These are phyloP conservation scores for Thymus quinquecostatus DNA, from an alignment of 257 asterid genomes.

Conservation along the genomic window DNA sequence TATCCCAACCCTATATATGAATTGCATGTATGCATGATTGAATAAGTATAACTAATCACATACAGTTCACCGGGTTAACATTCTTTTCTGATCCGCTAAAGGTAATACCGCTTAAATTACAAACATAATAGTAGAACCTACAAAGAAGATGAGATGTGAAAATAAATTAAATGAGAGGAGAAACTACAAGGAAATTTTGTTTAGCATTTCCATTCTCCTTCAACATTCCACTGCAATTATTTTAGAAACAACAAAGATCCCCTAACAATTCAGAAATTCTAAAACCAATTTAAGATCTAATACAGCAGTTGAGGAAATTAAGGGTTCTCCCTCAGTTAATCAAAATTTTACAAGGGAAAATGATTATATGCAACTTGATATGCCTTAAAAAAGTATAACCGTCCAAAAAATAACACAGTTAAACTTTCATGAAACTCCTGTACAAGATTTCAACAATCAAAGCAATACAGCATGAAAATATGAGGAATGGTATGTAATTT, in stretches of 20 bases:
- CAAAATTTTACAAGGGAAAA: background rate
- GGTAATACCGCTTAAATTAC: background rate
- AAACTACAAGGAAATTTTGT: background rate
- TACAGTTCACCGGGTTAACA: background rate
- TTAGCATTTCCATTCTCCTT: slow-evolving; percentile 17
- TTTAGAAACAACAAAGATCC: background rate
- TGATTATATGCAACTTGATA: background rate
- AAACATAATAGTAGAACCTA: background rate
- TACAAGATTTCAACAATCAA: background rate
- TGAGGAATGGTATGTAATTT: background rate
- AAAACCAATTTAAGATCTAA: background rate
- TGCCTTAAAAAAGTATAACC: background rate
- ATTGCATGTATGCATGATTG: too few relatives aligned
- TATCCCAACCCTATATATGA: too few relatives aligned
- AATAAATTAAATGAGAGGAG: too few relatives aligned
- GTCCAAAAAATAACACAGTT: background rate
- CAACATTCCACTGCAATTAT: background rate
- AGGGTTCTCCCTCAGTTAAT: background rate
- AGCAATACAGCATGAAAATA: background rate
- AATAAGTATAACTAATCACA: background rate
- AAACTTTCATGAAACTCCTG: background rate
- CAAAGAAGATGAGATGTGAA: background rate
- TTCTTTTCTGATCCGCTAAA: background rate
- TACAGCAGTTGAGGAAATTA: background rate
- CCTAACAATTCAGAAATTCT: background rate